Conservation (phyloP, 306 rosid species). For the Oxytropis ochrocephala region DNA sequence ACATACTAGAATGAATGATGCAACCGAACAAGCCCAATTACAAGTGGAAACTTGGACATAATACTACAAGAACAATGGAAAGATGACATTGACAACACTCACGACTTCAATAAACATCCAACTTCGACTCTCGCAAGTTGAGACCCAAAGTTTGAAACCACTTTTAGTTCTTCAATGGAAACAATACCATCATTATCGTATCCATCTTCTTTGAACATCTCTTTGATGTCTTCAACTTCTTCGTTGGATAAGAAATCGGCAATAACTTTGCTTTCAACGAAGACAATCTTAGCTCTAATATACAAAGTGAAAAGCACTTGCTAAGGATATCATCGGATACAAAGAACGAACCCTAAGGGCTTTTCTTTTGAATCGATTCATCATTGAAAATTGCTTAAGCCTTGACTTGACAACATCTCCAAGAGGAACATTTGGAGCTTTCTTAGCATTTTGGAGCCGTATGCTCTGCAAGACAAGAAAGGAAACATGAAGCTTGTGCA, state of each 20-base stretch:
- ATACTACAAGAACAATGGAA: conserved; percentile 14
- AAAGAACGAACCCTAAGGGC: conserved; percentile 72
- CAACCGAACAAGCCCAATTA: neutral
- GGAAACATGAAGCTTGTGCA: conserved; percentile 1
- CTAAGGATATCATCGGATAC: conserved; percentile 9
- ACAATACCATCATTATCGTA: conserved; percentile 90
- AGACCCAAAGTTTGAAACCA: conserved; percentile 66
- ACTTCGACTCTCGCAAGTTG: conserved; percentile 90
- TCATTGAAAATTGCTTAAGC: too few relatives aligned
- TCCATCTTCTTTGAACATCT: conserved; percentile 95
- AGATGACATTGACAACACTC: conserved; percentile 43
- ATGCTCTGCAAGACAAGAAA: conserved; percentile 59
- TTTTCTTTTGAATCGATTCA: too few relatives aligned
- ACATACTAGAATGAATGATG: neutral
- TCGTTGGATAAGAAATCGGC: conserved; percentile 94
- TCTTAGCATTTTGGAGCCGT: conserved; percentile 97
- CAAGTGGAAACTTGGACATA: neutral
- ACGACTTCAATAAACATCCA: conserved; percentile 89
- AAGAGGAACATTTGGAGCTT: conserved; percentile 96
- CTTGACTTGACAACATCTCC: conserved; percentile 99
- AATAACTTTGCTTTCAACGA: conserved; percentile 66
- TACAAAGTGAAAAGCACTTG: neutral
- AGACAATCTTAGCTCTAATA: conserved; percentile 15
- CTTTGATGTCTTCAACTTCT: conserved; percentile 95
- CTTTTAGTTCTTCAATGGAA: conserved; percentile 79